Conservation (phyloP, 108 stramenopile species). For the Mediolabrus comicus region DNA sequence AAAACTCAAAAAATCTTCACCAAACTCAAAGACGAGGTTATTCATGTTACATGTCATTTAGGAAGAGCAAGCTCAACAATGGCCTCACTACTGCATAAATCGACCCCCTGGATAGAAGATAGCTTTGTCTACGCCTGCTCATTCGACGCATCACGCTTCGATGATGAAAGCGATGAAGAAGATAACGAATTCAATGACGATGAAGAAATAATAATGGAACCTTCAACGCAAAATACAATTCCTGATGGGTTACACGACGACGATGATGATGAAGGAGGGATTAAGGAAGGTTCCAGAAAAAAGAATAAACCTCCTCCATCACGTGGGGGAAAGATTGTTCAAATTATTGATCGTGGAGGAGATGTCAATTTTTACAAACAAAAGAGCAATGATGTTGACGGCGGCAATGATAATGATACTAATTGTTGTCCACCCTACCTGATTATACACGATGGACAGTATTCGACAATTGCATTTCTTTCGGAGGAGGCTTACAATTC, state of each 20-base stretch:
- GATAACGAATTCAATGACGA: neutral
- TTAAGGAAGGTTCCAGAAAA: too few relatives aligned
- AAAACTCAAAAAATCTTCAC: too few relatives aligned
- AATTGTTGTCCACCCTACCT: slow-evolving; percentile 27
- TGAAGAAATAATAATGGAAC: neutral
- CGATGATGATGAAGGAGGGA: neutral
- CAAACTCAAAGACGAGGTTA: too few relatives aligned
- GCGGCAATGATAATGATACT: neutral
- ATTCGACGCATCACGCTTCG: neutral
- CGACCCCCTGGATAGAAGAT: slow-evolving; percentile 38
- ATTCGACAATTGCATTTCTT: slow-evolving; percentile 23
- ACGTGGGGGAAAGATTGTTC: slow-evolving; percentile 25
- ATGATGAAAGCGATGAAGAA: neutral
- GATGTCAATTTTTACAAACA: neutral
- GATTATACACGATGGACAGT: slow-evolving; percentile 27
- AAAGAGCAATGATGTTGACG: neutral
- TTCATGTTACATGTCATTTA: too few relatives aligned
- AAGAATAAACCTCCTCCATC: slow-evolving; percentile 11
- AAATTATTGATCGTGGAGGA: slow-evolving; percentile 27
- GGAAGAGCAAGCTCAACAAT: slow-evolving; percentile 1
- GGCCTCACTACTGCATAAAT: slow-evolving; percentile 28
- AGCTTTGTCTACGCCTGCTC: slow-evolving; percentile 25
- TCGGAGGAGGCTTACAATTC: slow-evolving; percentile 5
- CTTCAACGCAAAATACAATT: slow-evolving; percentile 28
- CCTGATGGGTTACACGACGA: slow-evolving; percentile 12